Conservation (phyloP, 176 grass and related monocot genomes). For the Oropetium thomaeum region DNA sequence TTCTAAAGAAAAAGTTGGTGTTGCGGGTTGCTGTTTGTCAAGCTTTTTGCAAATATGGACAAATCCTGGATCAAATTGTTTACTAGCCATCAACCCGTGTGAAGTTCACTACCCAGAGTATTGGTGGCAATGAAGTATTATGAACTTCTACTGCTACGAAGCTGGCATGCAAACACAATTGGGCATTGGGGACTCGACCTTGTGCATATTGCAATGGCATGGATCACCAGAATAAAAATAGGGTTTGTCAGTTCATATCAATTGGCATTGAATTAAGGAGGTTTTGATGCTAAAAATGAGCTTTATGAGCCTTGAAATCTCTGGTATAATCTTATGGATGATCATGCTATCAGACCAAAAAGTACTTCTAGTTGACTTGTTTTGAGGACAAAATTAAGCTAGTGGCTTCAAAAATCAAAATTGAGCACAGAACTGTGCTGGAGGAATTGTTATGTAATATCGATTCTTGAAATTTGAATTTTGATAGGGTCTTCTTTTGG, state of each 20-base stretch:
- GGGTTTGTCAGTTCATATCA: not conserved
- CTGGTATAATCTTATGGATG: not conserved
- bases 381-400: no score
- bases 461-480: no score
- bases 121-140: not conserved
- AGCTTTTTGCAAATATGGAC: not conserved
- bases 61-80: not conserved
- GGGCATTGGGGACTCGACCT: not conserved
- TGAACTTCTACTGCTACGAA: not conserved
- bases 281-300: not conserved
- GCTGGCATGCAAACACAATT: not conserved
- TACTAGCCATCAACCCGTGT: not conserved
- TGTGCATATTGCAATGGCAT: slow-evolving; percentile 6
- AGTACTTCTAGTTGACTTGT: no score
- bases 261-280: not conserved
- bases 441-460: no score
- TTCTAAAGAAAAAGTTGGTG: not conserved
- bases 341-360: not conserved
- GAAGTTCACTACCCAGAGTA: not conserved
- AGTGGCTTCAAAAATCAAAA: no score
- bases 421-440: no score
- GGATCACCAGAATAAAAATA: not conserved
- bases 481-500: no score
- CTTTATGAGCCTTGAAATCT: not conserved
- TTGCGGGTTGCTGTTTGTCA: not conserved